These are phyloP conservation scores for Citrus sp. DNA, from an alignment of 345 rosid genomes.

Conservation along the genomic window DNA sequence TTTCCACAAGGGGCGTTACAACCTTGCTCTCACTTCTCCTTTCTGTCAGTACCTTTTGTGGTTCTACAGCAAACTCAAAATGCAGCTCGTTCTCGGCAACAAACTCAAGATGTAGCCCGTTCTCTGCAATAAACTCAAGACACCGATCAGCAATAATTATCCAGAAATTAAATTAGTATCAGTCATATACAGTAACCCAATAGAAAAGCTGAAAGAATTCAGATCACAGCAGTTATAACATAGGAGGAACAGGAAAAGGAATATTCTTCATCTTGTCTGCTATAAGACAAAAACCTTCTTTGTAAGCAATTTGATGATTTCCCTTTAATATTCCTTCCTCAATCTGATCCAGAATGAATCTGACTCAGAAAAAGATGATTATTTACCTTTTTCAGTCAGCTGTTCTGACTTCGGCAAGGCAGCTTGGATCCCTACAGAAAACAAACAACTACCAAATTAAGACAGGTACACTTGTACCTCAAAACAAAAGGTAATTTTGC, in stretches of 20 bases:
- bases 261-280: not conserved
- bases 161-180: not conserved
- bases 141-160: not conserved
- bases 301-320: not conserved
- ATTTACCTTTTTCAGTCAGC: conserved; percentile 11
- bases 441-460: not conserved
- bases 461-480: not conserved
- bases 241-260: not conserved
- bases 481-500: not conserved
- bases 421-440: conserved; percentile 12
- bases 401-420: conserved; percentile 1
- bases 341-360: not conserved
- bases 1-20: not conserved
- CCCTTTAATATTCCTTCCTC: not conserved
- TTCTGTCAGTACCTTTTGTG: conserved; percentile 1
- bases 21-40: not conserved
- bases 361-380: not conserved
- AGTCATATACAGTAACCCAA: not conserved
- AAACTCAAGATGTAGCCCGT: not conserved
- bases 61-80: not conserved
- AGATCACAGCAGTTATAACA: not conserved
- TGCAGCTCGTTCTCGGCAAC: conserved; percentile 20
- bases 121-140: conserved; percentile 24
- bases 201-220: not conserved
- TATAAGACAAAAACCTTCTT: not conserved